Evolutionary conservation across 345 rosid species (phyloP).

Genomic region (Ceriops decandra): DNA sequence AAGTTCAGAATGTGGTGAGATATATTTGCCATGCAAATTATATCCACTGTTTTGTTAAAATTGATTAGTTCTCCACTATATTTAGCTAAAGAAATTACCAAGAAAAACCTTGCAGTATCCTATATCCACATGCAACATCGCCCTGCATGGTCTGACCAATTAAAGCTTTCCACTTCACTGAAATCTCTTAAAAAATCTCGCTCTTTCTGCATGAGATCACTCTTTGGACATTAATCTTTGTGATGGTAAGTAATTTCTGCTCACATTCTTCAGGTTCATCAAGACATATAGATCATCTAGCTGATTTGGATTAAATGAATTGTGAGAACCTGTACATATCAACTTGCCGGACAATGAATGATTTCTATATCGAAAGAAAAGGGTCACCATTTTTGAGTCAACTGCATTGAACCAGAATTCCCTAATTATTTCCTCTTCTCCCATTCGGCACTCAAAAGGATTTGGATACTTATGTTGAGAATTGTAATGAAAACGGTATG

Average conservation of each 20-base stretch:
- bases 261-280: conserved; percentile 59
- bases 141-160: neutral
- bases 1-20: conserved; percentile 65
- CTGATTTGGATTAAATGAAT: conserved; percentile 56
- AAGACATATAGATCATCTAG: conserved; percentile 60
- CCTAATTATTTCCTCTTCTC: conserved; percentile 19
- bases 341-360: conserved; percentile 44
- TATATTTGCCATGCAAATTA: neutral
- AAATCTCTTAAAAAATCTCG: neutral
- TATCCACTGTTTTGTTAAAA: neutral
- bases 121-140: neutral
- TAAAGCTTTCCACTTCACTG: neutral
- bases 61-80: no score
- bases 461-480: conserved; percentile 13
- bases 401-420: conserved; percentile 28
- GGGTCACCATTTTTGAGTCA: conserved; percentile 31
- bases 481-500: conserved; percentile 26
- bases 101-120: neutral
- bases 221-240: neutral
- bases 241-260: neutral
- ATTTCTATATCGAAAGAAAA: conserved; percentile 40
- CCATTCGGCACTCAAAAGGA: conserved; percentile 18
- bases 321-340: conserved; percentile 40
- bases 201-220: no score
- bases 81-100: no score